A percentile compares a stretch with the other conserved stretches of the same genome.
Conservation (phyloP, 108 stramenopile species). For the Cyclotella sp. region DNA sequence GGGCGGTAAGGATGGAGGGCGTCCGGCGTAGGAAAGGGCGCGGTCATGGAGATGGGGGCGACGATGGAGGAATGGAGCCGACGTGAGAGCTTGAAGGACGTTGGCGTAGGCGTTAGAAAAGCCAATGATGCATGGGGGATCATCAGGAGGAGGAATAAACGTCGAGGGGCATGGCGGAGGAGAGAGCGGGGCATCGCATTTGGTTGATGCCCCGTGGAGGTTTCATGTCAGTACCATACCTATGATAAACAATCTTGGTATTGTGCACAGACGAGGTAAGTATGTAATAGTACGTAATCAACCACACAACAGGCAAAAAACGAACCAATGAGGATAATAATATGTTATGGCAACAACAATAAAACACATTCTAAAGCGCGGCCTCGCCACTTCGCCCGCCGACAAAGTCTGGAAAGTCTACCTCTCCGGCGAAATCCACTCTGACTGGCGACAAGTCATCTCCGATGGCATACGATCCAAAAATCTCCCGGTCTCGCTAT, state of each 20-base stretch:
- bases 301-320: too few relatives aligned
- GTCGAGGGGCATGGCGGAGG: too few relatives aligned
- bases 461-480: slow-evolving; percentile 67
- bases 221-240: too few relatives aligned
- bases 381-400: slow-evolving; percentile 8
- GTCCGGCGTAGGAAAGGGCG: slow-evolving; percentile 26
- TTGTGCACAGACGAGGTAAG: too few relatives aligned
- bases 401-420: slow-evolving; percentile 47
- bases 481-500: slow-evolving; percentile 67
- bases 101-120: too few relatives aligned
- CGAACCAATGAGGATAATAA: too few relatives aligned
- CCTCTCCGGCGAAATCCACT: slow-evolving; percentile 82
- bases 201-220: too few relatives aligned
- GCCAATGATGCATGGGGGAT: not conserved
- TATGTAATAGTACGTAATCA: too few relatives aligned
- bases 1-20: slow-evolving; percentile 49
- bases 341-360: too few relatives aligned
- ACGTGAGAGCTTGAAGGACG: not conserved
- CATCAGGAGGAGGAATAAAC: not conserved
- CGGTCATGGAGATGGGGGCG: slow-evolving; percentile 5
- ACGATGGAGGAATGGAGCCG: not conserved
- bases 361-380: slow-evolving; percentile 13
- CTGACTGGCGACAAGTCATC: slow-evolving; percentile 87
- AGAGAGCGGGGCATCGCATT: too few relatives aligned
- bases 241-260: too few relatives aligned